These are phyloP conservation scores for Gossypium anomalum DNA, from an alignment of 345 rosid species.

Conservation along the genomic window DNA sequence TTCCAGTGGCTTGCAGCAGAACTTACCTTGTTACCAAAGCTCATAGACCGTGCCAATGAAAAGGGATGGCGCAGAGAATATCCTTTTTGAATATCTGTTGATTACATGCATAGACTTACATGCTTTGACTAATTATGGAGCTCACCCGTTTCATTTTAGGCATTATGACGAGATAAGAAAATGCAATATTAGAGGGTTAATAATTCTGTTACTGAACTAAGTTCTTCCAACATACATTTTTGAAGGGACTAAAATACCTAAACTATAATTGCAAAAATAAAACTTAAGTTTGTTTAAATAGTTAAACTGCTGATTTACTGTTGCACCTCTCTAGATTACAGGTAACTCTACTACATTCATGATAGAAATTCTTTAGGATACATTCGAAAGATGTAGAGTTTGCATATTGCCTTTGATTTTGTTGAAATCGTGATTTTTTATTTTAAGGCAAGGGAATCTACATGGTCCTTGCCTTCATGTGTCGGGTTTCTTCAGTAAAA, in stretches of 20 bases:
- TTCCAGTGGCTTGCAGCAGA: conserved; percentile 67
- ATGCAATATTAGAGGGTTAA: not conserved
- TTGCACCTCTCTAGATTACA: not conserved
- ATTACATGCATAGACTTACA: not conserved
- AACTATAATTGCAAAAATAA: not conserved
- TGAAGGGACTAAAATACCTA: not conserved
- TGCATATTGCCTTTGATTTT: not conserved
- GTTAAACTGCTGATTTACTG: not conserved
- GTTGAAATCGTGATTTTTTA: not conserved
- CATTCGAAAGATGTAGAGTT: not conserved
- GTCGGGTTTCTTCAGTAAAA: not conserved
- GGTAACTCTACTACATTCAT: not conserved
- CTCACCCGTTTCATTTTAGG: not conserved
- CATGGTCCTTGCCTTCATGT: not conserved
- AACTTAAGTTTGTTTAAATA: not conserved
- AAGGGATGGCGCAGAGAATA: conserved; percentile 96
- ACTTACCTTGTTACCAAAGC: conserved; percentile 49
- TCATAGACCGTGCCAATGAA: conserved; percentile 70
- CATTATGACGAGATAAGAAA: not conserved
- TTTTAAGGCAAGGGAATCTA: not conserved
- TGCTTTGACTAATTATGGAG: not conserved
- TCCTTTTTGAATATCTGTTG: conserved; percentile 41
- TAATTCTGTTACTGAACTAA: not conserved
- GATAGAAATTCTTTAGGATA: not conserved
- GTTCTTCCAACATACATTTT: not conserved